A percentile compares a stretch with the other conserved stretches of the same genome.
Evolutionary conservation across 495 filamentous ascomycete species (phyloP).

Genomic region (Penicillium flavigenum): DNA sequence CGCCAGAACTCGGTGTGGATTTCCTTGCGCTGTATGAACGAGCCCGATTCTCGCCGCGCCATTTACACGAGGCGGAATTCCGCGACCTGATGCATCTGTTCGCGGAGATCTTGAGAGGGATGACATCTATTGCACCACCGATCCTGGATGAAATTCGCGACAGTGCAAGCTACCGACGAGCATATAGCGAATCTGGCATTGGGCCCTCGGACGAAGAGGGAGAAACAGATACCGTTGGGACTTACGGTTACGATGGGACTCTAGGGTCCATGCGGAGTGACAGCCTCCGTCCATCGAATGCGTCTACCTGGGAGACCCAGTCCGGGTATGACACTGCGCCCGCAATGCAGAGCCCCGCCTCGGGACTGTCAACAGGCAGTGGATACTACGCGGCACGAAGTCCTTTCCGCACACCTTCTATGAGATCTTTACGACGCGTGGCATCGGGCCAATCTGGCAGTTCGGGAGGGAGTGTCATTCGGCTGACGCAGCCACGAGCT

Average conservation of each 20-base stretch:
- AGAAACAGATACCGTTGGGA: constrained; percentile 44
- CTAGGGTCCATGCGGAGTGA: constrained; percentile 28
- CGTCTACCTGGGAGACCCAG: constrained; percentile 34
- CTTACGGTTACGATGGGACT: constrained; percentile 23
- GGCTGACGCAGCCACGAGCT: constrained; percentile 38
- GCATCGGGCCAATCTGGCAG: constrained; percentile 39
- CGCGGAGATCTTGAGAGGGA: constrained; percentile 72
- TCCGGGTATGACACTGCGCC: constrained; percentile 36
- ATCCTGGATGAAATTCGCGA: constrained; percentile 44
- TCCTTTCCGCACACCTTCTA: constrained; percentile 35
- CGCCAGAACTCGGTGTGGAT: constrained; percentile 51
- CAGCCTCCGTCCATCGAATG: constrained; percentile 34
- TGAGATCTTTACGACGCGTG: constrained; percentile 37
- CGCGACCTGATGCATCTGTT: constrained; percentile 84
- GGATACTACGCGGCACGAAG: constrained; percentile 11
- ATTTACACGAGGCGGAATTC: constrained; percentile 67
- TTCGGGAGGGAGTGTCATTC: constrained; percentile 49
- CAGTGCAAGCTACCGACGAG: constrained; percentile 28
- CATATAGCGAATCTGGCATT: constrained; percentile 41
- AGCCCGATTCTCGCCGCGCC: constrained; percentile 70
- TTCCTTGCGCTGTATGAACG: constrained; percentile 80
- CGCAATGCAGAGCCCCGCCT: constrained; percentile 23
- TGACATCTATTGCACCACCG: constrained; percentile 60
- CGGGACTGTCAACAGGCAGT: constrained; percentile 13
- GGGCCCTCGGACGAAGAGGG: constrained; percentile 49